phyloP scores from a whole-genome alignment of 257 asterid species.

The Solanum commersonii region DNA sequence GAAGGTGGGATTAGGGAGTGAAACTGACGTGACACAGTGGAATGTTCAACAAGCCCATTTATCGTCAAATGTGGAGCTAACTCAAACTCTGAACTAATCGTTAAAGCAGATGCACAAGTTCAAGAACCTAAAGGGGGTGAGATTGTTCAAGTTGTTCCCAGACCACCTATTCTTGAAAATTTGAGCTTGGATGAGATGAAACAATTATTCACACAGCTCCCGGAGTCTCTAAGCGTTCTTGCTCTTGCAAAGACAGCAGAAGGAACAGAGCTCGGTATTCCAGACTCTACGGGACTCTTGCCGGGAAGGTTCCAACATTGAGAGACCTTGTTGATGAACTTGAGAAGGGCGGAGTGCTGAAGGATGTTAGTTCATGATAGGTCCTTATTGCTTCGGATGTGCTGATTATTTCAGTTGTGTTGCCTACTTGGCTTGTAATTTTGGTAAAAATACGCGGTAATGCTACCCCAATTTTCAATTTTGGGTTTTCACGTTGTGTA shows the following conservation, averaged over 20 bases:
- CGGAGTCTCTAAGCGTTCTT: conserved; percentile 79
- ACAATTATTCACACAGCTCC: conserved; percentile 61
- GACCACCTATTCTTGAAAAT: conserved; percentile 59
- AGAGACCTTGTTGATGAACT: conserved; percentile 86
- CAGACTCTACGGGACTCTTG: conserved; percentile 81
- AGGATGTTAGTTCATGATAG: conserved; percentile 46
- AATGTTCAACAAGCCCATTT: conserved; percentile 77
- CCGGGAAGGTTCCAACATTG: conserved; percentile 99
- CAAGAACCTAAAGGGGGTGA: conserved; percentile 94
- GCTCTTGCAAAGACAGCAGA: conserved; percentile 91
- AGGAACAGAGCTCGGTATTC: conserved; percentile 91
- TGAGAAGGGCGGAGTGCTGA: conserved; percentile 76
- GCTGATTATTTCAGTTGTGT: background rate
- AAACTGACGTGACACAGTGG: conserved; percentile 90
- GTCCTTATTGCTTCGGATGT: background rate
- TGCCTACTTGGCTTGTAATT: background rate
- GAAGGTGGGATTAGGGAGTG: conserved; percentile 30
- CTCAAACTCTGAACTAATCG: conserved; percentile 77
- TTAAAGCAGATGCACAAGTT: conserved; percentile 81
- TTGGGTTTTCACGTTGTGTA: background rate
- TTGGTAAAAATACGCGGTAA: background rate
- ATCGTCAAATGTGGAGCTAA: conserved; percentile 95
- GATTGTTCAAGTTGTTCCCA: conserved; percentile 76
- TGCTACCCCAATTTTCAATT: background rate
- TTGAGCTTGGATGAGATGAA: conserved; percentile 75